These are phyloP conservation scores for Pyrenochaeta sp. DNA, from an alignment of 2,329 filamentous ascomycete genomes.

Conservation along the genomic window DNA sequence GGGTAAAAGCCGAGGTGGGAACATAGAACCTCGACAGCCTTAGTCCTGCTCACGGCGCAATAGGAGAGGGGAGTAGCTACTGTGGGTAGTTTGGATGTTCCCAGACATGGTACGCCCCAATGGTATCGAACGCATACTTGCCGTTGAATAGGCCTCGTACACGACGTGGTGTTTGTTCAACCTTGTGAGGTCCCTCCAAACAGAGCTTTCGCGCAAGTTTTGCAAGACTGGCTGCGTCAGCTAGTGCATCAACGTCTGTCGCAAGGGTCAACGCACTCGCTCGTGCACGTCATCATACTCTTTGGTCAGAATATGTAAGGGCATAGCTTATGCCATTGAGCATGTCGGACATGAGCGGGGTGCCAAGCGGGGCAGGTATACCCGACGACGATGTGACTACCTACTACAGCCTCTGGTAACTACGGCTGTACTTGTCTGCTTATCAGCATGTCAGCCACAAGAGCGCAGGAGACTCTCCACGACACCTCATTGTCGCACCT, in stretches of 20 bases:
- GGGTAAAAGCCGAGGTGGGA: slow-evolving; percentile 28
- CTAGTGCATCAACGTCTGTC: neutral
- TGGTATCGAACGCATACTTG: slow-evolving; percentile 45
- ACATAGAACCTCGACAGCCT: slow-evolving; percentile 37
- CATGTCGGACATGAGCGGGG: no score
- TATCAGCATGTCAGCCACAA: no score
- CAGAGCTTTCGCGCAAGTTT: slow-evolving; percentile 53
- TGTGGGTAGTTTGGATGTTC: slow-evolving; percentile 48
- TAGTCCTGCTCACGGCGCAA: neutral
- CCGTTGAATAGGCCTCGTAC: slow-evolving; percentile 45
- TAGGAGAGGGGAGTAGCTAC: slow-evolving; percentile 14
- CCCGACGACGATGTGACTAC: neutral
- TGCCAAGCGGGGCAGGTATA: no score
- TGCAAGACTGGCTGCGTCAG: slow-evolving; percentile 42
- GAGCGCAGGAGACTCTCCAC: no score
- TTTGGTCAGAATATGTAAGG: no score
- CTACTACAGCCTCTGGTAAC: no score
- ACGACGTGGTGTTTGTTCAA: slow-evolving; percentile 37
- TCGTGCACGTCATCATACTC: slow-evolving; percentile 10
- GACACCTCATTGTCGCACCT: no score
- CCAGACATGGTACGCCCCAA: slow-evolving; percentile 47
- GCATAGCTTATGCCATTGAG: no score
- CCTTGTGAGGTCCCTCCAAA: slow-evolving; percentile 48
- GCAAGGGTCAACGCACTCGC: slow-evolving; percentile 4
- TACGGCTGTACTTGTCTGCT: no score